Evolutionary conservation across 345 rosid genomes (phyloP), one percentile per base, ranked within the genome.

Genomic region (Bruguiera parviflora): DNA sequence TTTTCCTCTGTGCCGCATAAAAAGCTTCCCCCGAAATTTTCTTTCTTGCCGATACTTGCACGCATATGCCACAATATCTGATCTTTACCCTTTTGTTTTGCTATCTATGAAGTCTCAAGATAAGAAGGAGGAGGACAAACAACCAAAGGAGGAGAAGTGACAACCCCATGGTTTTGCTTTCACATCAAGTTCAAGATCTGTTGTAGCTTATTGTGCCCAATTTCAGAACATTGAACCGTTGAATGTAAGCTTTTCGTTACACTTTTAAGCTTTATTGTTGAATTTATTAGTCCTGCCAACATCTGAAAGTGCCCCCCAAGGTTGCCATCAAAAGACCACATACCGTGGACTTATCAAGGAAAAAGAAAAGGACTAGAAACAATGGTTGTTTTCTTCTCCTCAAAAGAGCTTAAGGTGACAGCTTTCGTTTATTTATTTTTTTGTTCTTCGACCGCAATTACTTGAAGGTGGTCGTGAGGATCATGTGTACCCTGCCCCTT

Each of bases 91-190:
- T 65, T 20, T 5, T 65, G 7, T 19, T 5, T n/a, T 63, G 46
- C 28, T 29, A 57, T 66, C 19, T 60, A 20, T 72, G 58, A 62
- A 75, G 83, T 22, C 82, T 53, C 75, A 73, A 65, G 80, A 76
- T 71, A 75, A 82, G 81, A 80, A 82, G 71, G 82, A 81, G 51
- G 88, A 83, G 52, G 84, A 82, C 68, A 82, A 79, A 71, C 62
- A 73, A 24, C 76, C 85, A 1, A 66, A 80, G 33, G 86, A 84
- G 31, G 80, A 81, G 67, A 80, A 78, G 65, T 76, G 78, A 77
- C 66, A 5, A 16, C 11, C 61, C 59, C 35, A 13, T 9, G 22
- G 21, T 63, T 52, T 52, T 18, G 47, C 33, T 75, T 37, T 35
- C 15, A 6, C 59, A 59, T 27, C 21, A 6, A 47, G 66, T 53